These are phyloP conservation scores for Globisporangium irregulare DNA, from an alignment of 352 stramenopile species.

Conservation along the genomic window DNA sequence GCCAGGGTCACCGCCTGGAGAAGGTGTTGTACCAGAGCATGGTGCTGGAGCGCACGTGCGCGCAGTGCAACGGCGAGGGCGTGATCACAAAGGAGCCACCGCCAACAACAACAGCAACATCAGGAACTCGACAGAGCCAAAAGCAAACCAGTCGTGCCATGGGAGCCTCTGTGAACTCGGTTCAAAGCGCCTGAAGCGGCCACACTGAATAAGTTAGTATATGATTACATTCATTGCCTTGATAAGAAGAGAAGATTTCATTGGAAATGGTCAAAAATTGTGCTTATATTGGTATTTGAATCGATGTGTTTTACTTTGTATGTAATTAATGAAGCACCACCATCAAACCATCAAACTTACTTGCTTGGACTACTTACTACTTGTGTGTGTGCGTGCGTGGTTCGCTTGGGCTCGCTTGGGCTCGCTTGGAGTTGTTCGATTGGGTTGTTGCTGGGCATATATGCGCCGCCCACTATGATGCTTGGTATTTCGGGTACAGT, in stretches of 20 bases:
- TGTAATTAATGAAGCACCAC: no score
- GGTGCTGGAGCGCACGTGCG: constrained; percentile 55
- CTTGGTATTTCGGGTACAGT: constrained; percentile 14
- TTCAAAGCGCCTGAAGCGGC: constrained; percentile 1
- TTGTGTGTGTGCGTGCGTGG: background rate
- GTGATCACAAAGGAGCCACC: constrained; percentile 23
- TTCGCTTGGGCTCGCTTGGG: background rate
- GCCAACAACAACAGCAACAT: constrained; percentile 3
- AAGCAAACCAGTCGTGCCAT: background rate
- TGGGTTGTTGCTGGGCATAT: background rate
- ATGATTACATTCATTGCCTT: background rate
- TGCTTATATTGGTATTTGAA: constrained; percentile 10
- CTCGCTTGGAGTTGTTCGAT: background rate
- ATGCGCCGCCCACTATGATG: background rate
- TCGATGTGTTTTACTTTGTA: background rate
- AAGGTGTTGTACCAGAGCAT: constrained; percentile 52
- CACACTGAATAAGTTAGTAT: no score
- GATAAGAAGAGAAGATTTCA: background rate
- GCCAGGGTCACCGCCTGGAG: constrained; percentile 55
- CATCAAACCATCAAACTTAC: no score
- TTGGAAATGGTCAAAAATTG: constrained; percentile 8
- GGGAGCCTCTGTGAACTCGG: background rate
- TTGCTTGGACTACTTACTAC: background rate
- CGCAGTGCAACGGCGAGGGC: constrained; percentile 51
- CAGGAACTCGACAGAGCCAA: background rate